Percentiles rank a stretch among this genome's conserved stretches.
Evolutionary conservation across 805 yeast species (phyloP).

Genomic region (Pichia scutulata): DNA sequence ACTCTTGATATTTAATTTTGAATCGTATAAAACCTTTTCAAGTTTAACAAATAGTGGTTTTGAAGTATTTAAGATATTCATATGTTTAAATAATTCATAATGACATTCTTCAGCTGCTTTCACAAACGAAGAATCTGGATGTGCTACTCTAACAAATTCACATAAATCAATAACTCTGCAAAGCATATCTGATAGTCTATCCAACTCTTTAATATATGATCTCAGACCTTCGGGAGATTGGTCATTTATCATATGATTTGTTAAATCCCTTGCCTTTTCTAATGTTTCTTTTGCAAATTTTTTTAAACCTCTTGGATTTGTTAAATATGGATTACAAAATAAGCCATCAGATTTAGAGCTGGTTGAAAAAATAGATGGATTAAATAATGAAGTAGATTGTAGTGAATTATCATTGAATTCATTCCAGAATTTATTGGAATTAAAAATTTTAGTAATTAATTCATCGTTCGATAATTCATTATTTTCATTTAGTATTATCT

Average conservation of each 20-base stretch:
- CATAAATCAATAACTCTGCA: conserved; percentile 93
- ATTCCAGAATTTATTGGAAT: conserved; percentile 51
- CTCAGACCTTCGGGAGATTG: conserved; percentile 35
- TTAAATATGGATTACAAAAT: conserved; percentile 64
- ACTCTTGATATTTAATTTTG: conserved; percentile 22
- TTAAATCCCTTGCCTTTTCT: conserved; percentile 55
- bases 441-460: conserved; percentile 46
- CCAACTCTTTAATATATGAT: conserved; percentile 58
- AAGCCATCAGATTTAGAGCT: conserved; percentile 39
- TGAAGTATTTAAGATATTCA: conserved; percentile 87
- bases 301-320: conserved; percentile 61
- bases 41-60: conserved; percentile 59
- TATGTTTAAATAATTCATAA: conserved; percentile 82
- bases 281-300: conserved; percentile 62
- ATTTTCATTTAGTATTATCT: background rate
- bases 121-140: conserved; percentile 65
- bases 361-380: background rate
- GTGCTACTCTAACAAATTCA: conserved; percentile 83
- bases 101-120: conserved; percentile 83
- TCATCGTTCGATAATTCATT: conserved; percentile 9
- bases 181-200: conserved; percentile 76
- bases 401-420: conserved; percentile 33
- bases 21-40: conserved; percentile 41
- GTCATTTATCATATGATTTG: conserved; percentile 45
- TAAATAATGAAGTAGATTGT: background rate